These are phyloP conservation scores for Clavaria fumosa DNA, from an alignment of 768 basidiomycete genomes.

Conservation along the genomic window DNA sequence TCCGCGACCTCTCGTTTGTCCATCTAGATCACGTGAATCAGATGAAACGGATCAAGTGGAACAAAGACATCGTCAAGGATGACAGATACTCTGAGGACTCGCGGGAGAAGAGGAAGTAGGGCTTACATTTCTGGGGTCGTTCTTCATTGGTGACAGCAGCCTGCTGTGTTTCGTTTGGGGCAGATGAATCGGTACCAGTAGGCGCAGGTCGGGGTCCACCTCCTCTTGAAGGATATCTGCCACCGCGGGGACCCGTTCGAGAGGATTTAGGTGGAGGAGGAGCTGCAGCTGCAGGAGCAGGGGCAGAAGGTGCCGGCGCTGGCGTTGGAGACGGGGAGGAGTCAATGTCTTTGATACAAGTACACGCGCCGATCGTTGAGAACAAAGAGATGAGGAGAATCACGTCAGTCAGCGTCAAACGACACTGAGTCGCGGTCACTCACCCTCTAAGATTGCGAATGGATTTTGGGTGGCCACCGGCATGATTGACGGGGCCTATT, in stretches of 20 bases:
- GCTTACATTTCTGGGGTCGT: constrained; percentile 21
- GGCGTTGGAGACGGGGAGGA: constrained; percentile 28
- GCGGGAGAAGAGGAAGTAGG: constrained; percentile 15
- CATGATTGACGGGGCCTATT: constrained; percentile 56
- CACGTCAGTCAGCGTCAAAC: too few species aligned
- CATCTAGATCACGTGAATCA: too few species aligned
- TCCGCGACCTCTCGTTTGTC: constrained; percentile 30
- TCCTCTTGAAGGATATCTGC: constrained; percentile 57
- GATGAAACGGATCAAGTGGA: constrained; percentile 4
- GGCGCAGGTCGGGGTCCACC: too few species aligned
- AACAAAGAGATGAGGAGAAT: too few species aligned
- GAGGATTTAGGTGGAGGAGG: constrained; percentile 27
- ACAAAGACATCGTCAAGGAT: constrained; percentile 13
- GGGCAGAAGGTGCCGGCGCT: constrained; percentile 19
- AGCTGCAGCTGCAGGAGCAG: constrained; percentile 24
- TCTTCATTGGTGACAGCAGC: constrained; percentile 21
- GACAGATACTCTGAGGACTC: constrained; percentile 24
- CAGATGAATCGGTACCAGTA: too few species aligned
- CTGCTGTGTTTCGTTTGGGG: constrained; percentile 25
- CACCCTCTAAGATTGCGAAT: constrained; percentile 72
- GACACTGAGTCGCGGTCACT: too few species aligned
- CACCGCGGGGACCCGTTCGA: constrained; percentile 36
- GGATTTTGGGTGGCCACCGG: constrained; percentile 85
- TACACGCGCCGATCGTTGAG: too few species aligned
- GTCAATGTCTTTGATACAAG: too few species aligned